phyloP scores from a whole-genome alignment of 495 filamentous ascomycete species.

The Talaromyces stipitatus region DNA sequence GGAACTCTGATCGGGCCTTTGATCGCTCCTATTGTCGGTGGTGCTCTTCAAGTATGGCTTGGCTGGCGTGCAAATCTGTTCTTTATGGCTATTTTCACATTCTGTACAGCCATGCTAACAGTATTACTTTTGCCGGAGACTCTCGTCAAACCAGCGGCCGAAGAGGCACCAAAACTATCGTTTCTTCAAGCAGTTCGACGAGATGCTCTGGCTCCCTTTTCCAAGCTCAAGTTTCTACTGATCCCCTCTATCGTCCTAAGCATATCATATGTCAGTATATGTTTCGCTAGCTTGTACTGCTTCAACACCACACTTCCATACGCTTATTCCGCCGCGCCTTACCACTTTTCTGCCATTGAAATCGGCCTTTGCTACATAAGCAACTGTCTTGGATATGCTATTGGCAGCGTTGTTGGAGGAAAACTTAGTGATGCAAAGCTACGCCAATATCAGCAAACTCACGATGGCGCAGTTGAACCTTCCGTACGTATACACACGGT shows the following conservation, averaged over 20 bases:
- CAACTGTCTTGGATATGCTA: constrained; percentile 5
- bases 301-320: constrained; percentile 9
- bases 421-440: constrained; percentile 5
- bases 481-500: constrained; percentile 10
- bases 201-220: background rate
- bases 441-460: background rate
- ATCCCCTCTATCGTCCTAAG: constrained; percentile 2
- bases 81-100: constrained; percentile 7
- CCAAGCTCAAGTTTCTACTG: background rate
- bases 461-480: background rate
- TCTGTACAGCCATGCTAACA: background rate
- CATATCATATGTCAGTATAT: constrained; percentile 7
- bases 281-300: constrained; percentile 7
- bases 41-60: constrained; percentile 2
- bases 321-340: constrained; percentile 8
- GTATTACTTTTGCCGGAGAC: constrained; percentile 18
- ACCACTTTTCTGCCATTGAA: constrained; percentile 9
- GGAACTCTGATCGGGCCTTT: constrained; percentile 9
- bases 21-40: constrained; percentile 10
- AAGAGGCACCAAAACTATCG: background rate
- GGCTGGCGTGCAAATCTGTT: constrained; percentile 9
- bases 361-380: constrained; percentile 8
- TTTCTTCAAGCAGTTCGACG: background rate
- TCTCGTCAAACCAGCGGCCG: background rate
- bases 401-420: constrained; percentile 6